A percentile compares a stretch with the other conserved stretches of the same genome.
These are phyloP conservation scores for Kwoniella heveanensis DNA, from an alignment of 768 basidiomycete genomes.

Conservation along the genomic window DNA sequence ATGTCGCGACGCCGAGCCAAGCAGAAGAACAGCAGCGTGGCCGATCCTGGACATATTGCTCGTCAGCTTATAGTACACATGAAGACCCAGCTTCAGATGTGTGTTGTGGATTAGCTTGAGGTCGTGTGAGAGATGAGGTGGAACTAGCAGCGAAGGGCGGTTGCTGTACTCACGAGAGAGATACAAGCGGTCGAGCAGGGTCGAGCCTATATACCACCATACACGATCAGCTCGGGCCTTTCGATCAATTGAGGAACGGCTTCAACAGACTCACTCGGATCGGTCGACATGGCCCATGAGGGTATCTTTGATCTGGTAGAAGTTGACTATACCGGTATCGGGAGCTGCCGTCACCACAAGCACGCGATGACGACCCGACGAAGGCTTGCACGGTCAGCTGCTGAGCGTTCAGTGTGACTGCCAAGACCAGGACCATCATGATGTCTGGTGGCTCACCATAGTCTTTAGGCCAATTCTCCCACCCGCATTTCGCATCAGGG, in stretches of 20 bases:
- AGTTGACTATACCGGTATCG: constrained; percentile 96
- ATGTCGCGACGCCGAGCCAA: constrained; percentile 80
- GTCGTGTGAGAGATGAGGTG: too few species aligned
- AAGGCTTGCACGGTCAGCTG: not conserved
- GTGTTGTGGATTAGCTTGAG: not conserved
- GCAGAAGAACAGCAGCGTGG: constrained; percentile 83
- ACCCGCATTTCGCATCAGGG: constrained; percentile 59
- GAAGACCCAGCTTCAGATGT: not conserved
- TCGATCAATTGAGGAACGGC: not conserved
- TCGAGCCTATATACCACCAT: constrained; percentile 61
- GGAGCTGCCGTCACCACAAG: constrained; percentile 63
- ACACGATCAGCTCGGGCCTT: constrained; percentile 4
- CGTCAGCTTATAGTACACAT: too few species aligned
- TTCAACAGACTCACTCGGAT: constrained; percentile 63
- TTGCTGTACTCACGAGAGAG: constrained; percentile 79
- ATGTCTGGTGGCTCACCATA: constrained; percentile 65
- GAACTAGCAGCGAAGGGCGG: too few species aligned
- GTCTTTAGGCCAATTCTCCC: constrained; percentile 72
- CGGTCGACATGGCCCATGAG: constrained; percentile 98
- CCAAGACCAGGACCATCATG: too few species aligned
- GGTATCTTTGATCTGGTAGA: constrained; percentile 86
- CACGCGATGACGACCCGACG: not conserved
- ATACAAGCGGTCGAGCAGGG: constrained; percentile 86
- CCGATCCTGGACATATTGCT: constrained; percentile 76
- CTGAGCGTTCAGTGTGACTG: too few species aligned